These are phyloP conservation scores for Verticillium isaacii DNA, from an alignment of 2,329 filamentous ascomycete species.

Conservation along the genomic window DNA sequence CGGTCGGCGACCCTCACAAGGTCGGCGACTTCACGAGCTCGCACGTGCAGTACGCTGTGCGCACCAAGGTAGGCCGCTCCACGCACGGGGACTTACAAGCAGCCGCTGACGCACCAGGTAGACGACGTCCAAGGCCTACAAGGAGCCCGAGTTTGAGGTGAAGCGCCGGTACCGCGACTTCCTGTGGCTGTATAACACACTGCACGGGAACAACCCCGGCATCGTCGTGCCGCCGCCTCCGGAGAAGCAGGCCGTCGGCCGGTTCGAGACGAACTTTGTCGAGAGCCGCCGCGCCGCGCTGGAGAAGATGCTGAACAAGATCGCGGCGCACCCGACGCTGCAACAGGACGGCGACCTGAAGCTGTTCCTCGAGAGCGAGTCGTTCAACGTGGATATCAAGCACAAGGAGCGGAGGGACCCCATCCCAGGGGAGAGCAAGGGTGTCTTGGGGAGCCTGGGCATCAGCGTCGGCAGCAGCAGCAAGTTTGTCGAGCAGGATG, in stretches of 20 bases:
- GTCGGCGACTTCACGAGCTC: constrained; percentile 95
- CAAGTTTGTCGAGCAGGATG: constrained; percentile 97
- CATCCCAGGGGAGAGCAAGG: constrained; percentile 83
- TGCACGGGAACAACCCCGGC: constrained; percentile 92
- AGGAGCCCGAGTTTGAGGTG: constrained; percentile 86
- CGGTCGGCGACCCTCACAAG: constrained; percentile 94
- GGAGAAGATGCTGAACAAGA: constrained; percentile 98
- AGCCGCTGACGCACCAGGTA: constrained; percentile 26
- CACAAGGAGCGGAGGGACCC: constrained; percentile 93
- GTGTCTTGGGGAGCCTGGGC: constrained; percentile 81
- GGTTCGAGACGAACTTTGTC: constrained; percentile 95
- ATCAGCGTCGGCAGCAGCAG: constrained; percentile 69
- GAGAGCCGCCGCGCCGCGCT: constrained; percentile 86
- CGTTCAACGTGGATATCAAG: constrained; percentile 95
- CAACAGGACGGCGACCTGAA: constrained; percentile 94
- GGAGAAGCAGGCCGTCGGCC: constrained; percentile 94
- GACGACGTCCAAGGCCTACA: constrained; percentile 96
- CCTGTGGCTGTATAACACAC: constrained; percentile 91
- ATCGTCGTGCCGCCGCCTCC: constrained; percentile 93
- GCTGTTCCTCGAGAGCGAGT: constrained; percentile 92
- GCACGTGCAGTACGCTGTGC: constrained; percentile 95
- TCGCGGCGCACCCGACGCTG: constrained; percentile 78
- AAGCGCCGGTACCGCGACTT: constrained; percentile 95
- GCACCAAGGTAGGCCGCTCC: constrained; percentile 66
- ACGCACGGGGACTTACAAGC: neutral